phyloP scores from a whole-genome alignment of 257 asterid genomes.

The Ilex asprella region DNA sequence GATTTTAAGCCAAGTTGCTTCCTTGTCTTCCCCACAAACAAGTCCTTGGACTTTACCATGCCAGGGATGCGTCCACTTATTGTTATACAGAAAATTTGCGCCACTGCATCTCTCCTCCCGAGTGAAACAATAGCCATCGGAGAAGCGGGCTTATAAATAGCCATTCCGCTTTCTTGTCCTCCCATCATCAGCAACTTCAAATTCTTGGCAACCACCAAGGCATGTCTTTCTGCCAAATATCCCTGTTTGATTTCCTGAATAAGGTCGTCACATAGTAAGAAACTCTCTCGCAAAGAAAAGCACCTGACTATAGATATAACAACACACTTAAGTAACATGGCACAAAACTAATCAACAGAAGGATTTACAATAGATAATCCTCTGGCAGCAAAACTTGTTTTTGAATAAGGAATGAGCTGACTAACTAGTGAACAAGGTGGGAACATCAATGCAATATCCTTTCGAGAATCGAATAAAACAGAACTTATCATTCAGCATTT shows the following conservation, averaged over 20 bases:
- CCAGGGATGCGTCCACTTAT: constrained; percentile 3
- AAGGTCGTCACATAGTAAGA: background rate
- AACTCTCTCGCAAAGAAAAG: background rate
- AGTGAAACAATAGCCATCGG: background rate
- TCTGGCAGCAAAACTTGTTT: too few relatives aligned
- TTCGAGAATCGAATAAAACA: too few relatives aligned
- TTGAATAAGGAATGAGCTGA: too few relatives aligned
- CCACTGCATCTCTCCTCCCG: constrained; percentile 4
- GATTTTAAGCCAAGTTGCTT: background rate
- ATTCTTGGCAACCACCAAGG: constrained; percentile 2
- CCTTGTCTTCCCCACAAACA: constrained; percentile 4
- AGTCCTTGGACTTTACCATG: background rate
- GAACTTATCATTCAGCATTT: too few relatives aligned
- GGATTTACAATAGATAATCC: background rate
- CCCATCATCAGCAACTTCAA: background rate
- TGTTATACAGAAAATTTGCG: background rate
- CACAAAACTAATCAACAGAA: background rate
- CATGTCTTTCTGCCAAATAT: constrained; percentile 1
- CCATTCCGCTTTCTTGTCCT: background rate
- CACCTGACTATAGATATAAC: background rate
- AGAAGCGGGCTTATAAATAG: background rate
- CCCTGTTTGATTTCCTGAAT: constrained; percentile 3
- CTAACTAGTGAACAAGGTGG: too few relatives aligned
- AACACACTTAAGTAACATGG: background rate
- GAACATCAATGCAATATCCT: too few relatives aligned